Base-by-base conservation (phyloP, 257 asterid species). In the Pogostemon cablin region DNA sequence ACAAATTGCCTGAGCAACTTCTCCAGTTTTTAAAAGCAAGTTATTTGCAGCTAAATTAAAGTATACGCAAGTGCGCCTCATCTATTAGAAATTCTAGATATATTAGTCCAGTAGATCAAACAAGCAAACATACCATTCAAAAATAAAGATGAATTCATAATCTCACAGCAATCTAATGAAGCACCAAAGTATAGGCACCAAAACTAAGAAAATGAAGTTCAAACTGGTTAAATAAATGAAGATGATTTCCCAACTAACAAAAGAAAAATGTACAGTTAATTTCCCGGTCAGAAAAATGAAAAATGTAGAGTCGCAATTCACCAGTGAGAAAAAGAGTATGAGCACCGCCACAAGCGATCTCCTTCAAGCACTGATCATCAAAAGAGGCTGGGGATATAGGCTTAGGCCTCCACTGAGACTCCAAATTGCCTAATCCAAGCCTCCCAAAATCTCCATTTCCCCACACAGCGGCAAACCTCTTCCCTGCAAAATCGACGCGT, bases 391-490 rank as follows among this genome's bases (percentile, higher is more conserved):
- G 72, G 43, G 25, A 43, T 70, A 89, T 75, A 72, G 81, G 77
- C 76, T 74, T 78, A 50, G 99, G 99, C 55, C 79, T 83, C 96
- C 96, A 95, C 54, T 82, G 84, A 6, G 99, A 91, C 77, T 83
- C 87, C 84, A 91, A 83, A 67, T 66, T 83, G 67, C 99, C 96
- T 37, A 85, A 81, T 34, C 99, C 99, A 78, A 95, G 81, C 79
- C 99, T 87, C 73, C 99, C 99, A 50, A 80, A 86, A 85, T 95
- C 99, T 10, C 99, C 99, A 55, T 95, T 95, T 11, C 99, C 99
- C 98, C 99, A 95, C 60, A 89, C 75, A 55, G 95, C 99, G 25
- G 88, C 98, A 42, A 88, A 79, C 66, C 68, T 75, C 82, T 72
- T 85, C 62, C 91, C 89, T 59, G 59, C 54, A 52, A 72, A 69